phyloP scores from a whole-genome alignment of 2,329 filamentous ascomycete genomes.

The Sarocladiaceae sp. region DNA sequence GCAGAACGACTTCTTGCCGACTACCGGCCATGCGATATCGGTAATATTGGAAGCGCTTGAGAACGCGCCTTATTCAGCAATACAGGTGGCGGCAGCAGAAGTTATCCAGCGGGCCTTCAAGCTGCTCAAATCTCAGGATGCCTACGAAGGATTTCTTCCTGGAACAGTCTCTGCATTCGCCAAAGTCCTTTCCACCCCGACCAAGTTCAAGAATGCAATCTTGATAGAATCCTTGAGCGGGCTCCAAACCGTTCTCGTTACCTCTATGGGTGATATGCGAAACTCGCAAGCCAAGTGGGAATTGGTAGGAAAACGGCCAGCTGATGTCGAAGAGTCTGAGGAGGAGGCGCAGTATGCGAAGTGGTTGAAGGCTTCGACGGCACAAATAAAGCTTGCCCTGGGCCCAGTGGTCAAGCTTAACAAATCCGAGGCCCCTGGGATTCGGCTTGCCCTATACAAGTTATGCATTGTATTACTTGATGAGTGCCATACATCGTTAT shows the following conservation, averaged over 20 bases:
- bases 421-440: constrained; percentile 60
- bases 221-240: constrained; percentile 56
- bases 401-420: constrained; percentile 71
- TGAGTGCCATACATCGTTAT: constrained; percentile 68
- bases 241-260: constrained; percentile 47
- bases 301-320: neutral
- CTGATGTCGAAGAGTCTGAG: constrained; percentile 21
- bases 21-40: constrained; percentile 76
- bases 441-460: constrained; percentile 59
- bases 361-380: constrained; percentile 76
- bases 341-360: constrained; percentile 22
- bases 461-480: constrained; percentile 72
- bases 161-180: constrained; percentile 78
- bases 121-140: constrained; percentile 64
- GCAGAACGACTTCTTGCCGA: constrained; percentile 59
- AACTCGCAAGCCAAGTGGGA: constrained; percentile 15
- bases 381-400: constrained; percentile 78
- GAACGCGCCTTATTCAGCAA: constrained; percentile 55
- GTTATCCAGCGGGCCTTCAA: constrained; percentile 57
- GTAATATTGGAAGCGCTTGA: constrained; percentile 69
- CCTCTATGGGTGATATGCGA: constrained; percentile 52
- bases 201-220: constrained; percentile 49
- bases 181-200: constrained; percentile 65
- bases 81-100: constrained; percentile 64
- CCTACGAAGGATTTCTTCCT: constrained; percentile 79